Conservation (phyloP, 1,284 basidiomycete species). For the Apiotrichum mycotoxinovorans region DNA sequence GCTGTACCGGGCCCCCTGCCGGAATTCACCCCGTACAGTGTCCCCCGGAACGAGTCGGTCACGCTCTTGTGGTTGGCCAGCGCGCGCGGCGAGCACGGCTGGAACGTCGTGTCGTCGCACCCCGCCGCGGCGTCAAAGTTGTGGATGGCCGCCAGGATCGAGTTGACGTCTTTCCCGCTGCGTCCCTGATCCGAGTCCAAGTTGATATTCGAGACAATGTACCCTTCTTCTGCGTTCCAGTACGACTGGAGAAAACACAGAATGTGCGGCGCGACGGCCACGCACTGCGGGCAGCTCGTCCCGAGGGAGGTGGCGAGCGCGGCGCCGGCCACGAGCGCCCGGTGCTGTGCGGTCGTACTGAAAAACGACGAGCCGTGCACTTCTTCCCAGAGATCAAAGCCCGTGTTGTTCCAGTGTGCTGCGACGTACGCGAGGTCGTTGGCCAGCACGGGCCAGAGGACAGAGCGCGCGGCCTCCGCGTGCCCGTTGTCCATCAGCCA, state of each 20-base stretch:
- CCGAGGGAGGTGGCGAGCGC: constrained; percentile 40
- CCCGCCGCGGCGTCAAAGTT: constrained; percentile 21
- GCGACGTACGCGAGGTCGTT: constrained; percentile 54
- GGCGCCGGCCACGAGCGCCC: constrained; percentile 47
- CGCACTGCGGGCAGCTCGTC: not conserved
- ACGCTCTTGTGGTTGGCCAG: constrained; percentile 26
- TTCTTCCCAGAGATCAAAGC: constrained; percentile 51
- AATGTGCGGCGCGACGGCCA: not conserved
- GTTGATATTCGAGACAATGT: not conserved
- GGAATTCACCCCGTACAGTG: constrained; percentile 48
- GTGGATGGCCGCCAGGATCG: constrained; percentile 49
- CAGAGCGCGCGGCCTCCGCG: not conserved
- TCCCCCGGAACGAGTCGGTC: constrained; percentile 35
- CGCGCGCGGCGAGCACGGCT: constrained; percentile 4
- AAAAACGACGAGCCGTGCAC: constrained; percentile 15
- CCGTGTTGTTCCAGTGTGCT: constrained; percentile 38
- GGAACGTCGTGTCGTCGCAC: constrained; percentile 33
- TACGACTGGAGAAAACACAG: constrained; percentile 12
- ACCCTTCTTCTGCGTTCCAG: not conserved
- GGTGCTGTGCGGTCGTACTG: constrained; percentile 25
- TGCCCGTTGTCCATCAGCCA: constrained; percentile 46
- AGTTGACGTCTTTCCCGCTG: constrained; percentile 46
- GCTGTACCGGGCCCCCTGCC: constrained; percentile 34
- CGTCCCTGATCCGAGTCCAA: constrained; percentile 9
- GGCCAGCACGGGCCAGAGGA: constrained; percentile 45